Evolutionary conservation across 495 filamentous ascomycete genomes (phyloP).

Genomic region (Achaetomiella virescens): DNA sequence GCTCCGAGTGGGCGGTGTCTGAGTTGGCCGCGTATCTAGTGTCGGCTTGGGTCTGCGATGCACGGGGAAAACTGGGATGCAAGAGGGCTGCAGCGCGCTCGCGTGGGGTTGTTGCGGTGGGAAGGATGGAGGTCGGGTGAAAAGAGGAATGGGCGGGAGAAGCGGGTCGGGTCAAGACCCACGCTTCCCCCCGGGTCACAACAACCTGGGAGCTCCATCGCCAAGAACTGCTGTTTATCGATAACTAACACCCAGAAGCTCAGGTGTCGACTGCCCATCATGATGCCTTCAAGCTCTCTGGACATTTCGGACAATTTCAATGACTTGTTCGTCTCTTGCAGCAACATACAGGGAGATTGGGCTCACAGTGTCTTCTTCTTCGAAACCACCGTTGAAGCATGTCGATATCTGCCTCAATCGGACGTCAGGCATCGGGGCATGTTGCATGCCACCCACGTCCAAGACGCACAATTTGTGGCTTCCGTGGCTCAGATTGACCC

Average conservation of each 20-base stretch:
- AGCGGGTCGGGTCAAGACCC: slow-evolving; percentile 23
- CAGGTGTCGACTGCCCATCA: neutral
- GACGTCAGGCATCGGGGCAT: too few relatives aligned
- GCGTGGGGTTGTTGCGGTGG: slow-evolving; percentile 31
- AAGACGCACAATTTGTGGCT: too few relatives aligned
- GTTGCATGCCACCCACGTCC: too few relatives aligned
- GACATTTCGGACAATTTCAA: too few relatives aligned
- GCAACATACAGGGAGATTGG: too few relatives aligned
- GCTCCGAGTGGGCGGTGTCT: slow-evolving; percentile 23
- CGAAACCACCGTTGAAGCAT: too few relatives aligned
- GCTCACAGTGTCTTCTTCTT: too few relatives aligned
- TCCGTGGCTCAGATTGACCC: too few relatives aligned
- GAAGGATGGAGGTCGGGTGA: slow-evolving; percentile 22
- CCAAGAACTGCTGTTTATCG: slow-evolving; percentile 11
- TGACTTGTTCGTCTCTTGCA: too few relatives aligned
- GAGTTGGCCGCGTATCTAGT: slow-evolving; percentile 25
- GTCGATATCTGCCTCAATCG: too few relatives aligned
- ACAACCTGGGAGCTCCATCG: slow-evolving; percentile 24
- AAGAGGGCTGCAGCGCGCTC: slow-evolving; percentile 28
- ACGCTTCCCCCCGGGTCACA: slow-evolving; percentile 12
- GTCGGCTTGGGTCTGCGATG: slow-evolving; percentile 28
- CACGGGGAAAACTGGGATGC: slow-evolving; percentile 30
- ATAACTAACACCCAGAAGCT: neutral
- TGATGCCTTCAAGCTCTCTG: too few relatives aligned
- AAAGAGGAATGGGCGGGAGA: slow-evolving; percentile 27